Conservation (phyloP, 2,329 filamentous ascomycete species). For the Penicillium fuscoglaucum region DNA sequence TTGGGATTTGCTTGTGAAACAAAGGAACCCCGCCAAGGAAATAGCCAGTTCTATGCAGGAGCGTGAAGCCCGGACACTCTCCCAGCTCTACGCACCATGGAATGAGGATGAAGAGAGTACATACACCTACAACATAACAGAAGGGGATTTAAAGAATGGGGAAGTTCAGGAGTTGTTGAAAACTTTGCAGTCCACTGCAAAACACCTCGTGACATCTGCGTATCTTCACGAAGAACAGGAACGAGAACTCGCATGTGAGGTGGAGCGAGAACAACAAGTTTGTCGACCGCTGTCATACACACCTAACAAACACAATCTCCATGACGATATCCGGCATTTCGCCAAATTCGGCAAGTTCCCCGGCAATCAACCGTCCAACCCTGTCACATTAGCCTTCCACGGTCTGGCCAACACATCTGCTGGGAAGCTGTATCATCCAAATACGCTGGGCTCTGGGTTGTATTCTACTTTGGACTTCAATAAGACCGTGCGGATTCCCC, state of each 20-base stretch:
- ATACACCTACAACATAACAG: not conserved
- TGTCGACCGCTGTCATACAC: conserved; percentile 48
- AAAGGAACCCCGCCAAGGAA: not conserved
- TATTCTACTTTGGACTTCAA: conserved; percentile 12
- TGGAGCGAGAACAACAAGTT: conserved; percentile 59
- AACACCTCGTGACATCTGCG: conserved; percentile 50
- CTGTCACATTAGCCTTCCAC: conserved; percentile 7
- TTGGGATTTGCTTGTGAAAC: not conserved
- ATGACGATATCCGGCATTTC: conserved; percentile 14
- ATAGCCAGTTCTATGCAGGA: not conserved
- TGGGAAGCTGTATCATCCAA: conserved; percentile 2
- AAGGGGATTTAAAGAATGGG: not conserved
- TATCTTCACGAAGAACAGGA: conserved; percentile 67
- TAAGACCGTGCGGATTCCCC: not conserved
- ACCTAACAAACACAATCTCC: conserved; percentile 36
- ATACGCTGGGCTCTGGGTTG: not conserved
- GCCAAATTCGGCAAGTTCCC: conserved; percentile 7
- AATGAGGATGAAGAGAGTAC: not conserved
- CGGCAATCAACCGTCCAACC: not conserved
- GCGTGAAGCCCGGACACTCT: not conserved
- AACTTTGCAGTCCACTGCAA: not conserved
- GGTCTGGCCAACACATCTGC: conserved; percentile 10
- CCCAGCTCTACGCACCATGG: conserved; percentile 15
- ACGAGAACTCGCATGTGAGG: conserved; percentile 59
- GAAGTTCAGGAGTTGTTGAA: conserved; percentile 5